Percentiles rank a stretch among this genome's conserved stretches.
Conservation (phyloP, 140 eudicot species). For the Erigeron philadelphicus region DNA sequence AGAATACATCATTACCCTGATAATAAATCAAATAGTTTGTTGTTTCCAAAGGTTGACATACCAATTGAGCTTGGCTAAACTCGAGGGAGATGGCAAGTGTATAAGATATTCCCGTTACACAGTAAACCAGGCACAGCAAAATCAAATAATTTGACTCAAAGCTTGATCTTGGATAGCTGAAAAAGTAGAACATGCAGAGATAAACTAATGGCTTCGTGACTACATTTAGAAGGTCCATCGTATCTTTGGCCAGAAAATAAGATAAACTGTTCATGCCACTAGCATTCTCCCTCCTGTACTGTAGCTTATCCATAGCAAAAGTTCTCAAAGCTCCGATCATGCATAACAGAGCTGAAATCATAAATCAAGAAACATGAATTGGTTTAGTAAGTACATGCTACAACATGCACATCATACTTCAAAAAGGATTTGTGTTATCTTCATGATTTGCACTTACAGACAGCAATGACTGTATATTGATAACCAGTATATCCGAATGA, state of each 20-base stretch:
- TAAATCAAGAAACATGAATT: slow-evolving; percentile 11
- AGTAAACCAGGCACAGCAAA: slow-evolving; percentile 75
- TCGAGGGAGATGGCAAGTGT: slow-evolving; percentile 71
- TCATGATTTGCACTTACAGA: slow-evolving; percentile 57
- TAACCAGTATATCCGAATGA: slow-evolving; percentile 82
- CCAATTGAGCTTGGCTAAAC: slow-evolving; percentile 89
- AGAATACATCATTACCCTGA: too few species aligned
- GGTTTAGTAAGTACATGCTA: not conserved
- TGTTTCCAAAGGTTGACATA: slow-evolving; percentile 22
- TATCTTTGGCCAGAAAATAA: slow-evolving; percentile 81
- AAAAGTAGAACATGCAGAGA: slow-evolving; percentile 86
- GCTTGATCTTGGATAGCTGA: slow-evolving; percentile 82
- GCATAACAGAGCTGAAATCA: slow-evolving; percentile 76
- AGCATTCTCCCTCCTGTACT: slow-evolving; percentile 68
- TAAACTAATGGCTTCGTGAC: slow-evolving; percentile 80
- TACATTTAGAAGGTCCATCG: slow-evolving; percentile 67
- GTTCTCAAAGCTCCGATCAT: slow-evolving; percentile 92
- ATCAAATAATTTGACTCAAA: slow-evolving; percentile 54
- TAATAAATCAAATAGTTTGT: not conserved
- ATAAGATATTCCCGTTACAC: slow-evolving; percentile 95
- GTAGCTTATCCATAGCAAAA: slow-evolving; percentile 75
- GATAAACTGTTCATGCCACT: slow-evolving; percentile 88
- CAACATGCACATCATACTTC: not conserved
- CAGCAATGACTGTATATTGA: slow-evolving; percentile 84
- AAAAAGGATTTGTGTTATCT: not conserved